phyloP scores from a whole-genome alignment of 2,329 filamentous ascomycete species.

The Sporothrix variecibatus region DNA sequence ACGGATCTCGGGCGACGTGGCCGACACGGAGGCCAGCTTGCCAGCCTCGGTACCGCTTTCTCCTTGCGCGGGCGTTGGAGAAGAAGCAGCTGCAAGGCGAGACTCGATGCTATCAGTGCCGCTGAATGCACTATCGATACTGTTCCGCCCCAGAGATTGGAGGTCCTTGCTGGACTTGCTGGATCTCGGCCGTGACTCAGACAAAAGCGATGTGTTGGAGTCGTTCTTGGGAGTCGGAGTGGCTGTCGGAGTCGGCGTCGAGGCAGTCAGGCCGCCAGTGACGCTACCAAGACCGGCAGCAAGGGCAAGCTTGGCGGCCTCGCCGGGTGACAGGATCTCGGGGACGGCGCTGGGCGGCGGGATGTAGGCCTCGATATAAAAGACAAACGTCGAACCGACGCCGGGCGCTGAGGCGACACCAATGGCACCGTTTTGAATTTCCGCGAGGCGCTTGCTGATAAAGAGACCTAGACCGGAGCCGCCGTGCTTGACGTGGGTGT shows the following conservation, averaged over 20 bases:
- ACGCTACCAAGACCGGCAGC: constrained; percentile 8
- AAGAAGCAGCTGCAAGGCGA: background rate
- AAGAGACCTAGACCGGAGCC: constrained; percentile 78
- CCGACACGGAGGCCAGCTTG: constrained; percentile 19
- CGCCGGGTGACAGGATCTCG: constrained; percentile 39
- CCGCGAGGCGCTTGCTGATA: constrained; percentile 76
- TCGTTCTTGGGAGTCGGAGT: background rate
- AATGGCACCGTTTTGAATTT: constrained; percentile 78
- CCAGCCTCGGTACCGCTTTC: background rate
- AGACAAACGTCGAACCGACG: constrained; percentile 73
- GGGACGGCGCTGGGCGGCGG: constrained; percentile 45
- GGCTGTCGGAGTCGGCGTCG: background rate
- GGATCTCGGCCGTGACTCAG: background rate
- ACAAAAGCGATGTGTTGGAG: background rate
- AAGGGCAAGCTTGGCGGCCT: constrained; percentile 26
- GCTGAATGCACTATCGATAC: background rate
- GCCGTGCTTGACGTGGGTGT: constrained; percentile 76
- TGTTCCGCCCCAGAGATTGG: background rate
- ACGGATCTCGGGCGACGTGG: constrained; percentile 37
- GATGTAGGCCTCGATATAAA: constrained; percentile 65
- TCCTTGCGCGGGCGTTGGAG: background rate
- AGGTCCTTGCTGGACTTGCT: background rate
- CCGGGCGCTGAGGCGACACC: constrained; percentile 70
- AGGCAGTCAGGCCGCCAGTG: background rate
- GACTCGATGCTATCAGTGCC: background rate